Conservation (phyloP, 306 rosid genomes). For the Vigna mungo region DNA sequence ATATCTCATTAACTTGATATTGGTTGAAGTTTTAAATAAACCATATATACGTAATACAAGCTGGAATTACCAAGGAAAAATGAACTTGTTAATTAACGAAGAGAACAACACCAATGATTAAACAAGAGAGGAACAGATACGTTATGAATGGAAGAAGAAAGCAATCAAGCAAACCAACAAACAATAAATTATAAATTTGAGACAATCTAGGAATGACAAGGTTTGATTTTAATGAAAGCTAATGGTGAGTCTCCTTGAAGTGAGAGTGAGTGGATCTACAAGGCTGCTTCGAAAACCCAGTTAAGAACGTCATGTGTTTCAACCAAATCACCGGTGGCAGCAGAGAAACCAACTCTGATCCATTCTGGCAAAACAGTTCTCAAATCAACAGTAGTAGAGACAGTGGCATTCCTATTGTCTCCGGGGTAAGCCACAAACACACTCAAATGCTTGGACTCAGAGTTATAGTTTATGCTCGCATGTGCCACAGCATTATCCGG, state of each 20-base stretch:
- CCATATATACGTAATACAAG: too few relatives aligned
- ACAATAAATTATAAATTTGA: neutral
- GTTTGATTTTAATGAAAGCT: neutral
- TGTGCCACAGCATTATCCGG: neutral
- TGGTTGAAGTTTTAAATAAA: too few relatives aligned
- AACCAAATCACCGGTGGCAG: conserved; percentile 36
- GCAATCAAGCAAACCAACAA: neutral
- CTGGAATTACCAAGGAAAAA: neutral
- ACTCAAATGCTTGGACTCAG: conserved; percentile 35
- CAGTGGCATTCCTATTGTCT: neutral
- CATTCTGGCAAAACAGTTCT: conserved; percentile 45
- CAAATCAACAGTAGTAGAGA: conserved; percentile 33
- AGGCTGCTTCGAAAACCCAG: neutral
- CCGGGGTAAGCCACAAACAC: conserved; percentile 25
- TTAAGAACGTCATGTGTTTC: conserved; percentile 48
- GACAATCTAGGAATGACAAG: neutral
- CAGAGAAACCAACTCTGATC: conserved; percentile 49
- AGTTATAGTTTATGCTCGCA: conserved; percentile 46
- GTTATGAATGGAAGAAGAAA: neutral
- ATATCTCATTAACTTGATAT: too few relatives aligned
- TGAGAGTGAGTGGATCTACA: neutral
- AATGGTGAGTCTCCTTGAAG: neutral
- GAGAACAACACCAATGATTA: neutral
- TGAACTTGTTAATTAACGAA: neutral
- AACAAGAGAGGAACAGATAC: neutral